A percentile compares a stretch with the other conserved stretches of the same genome.
Evolutionary conservation across 768 basidiomycete species (phyloP).

Genomic region (Tricholoma furcatifolium): DNA sequence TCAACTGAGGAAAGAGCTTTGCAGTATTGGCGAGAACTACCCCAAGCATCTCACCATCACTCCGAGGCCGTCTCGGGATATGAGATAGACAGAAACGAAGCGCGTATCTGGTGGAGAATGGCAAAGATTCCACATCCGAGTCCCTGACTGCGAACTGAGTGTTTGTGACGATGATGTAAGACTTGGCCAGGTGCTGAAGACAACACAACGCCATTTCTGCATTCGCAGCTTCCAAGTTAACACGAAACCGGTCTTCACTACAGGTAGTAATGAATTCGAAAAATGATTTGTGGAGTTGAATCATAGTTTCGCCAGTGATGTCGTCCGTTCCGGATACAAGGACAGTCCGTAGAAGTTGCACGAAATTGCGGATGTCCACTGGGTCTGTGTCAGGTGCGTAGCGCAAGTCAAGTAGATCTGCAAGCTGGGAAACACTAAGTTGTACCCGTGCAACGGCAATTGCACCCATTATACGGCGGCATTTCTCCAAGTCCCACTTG

Average conservation of each 20-base stretch:
- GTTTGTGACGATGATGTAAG: not conserved
- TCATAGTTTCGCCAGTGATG: not conserved
- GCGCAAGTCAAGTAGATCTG: not conserved
- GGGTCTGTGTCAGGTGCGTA: not conserved
- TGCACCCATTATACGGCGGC: not conserved
- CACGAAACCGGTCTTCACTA: not conserved
- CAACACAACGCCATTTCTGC: not conserved
- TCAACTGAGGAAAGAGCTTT: not conserved
- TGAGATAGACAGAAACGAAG: not conserved
- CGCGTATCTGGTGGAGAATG: not conserved
- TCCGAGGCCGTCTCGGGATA: not conserved
- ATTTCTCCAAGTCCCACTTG: not conserved
- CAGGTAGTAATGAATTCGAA: not conserved
- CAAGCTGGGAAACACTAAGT: not conserved
- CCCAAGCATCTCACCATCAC: not conserved
- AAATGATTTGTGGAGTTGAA: not conserved
- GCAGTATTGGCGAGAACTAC: not conserved
- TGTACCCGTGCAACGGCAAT: not conserved
- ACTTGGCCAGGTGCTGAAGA: not conserved
- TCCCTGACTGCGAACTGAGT: not conserved
- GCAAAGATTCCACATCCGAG: not conserved
- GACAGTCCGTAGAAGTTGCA: not conserved
- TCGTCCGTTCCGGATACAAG: not conserved
- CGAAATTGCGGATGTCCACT: not conserved
- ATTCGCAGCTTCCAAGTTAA: not conserved